Evolutionary conservation across 1,139 yeast species (phyloP).

Genomic region (Taphrina confusa): DNA sequence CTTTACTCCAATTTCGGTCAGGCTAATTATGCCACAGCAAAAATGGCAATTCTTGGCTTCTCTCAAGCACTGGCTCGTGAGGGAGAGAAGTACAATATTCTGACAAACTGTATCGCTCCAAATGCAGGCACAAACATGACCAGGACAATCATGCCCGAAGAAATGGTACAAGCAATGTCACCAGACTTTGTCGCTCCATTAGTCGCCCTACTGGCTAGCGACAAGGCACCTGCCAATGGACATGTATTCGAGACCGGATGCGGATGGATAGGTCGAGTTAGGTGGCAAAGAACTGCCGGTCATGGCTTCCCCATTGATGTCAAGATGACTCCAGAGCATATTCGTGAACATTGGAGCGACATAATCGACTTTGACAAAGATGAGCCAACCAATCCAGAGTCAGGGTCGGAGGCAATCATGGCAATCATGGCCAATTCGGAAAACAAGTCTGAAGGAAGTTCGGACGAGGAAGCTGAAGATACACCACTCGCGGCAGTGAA

Average conservation of each 20-base stretch:
- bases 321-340: slow-evolving; percentile 65
- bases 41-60: slow-evolving; percentile 82
- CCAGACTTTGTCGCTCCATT: slow-evolving; percentile 92
- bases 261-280: slow-evolving; percentile 92
- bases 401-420: slow-evolving; percentile 76
- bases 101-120: slow-evolving; percentile 86
- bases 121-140: slow-evolving; percentile 99
- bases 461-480: slow-evolving; percentile 57
- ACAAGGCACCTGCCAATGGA: slow-evolving; percentile 69
- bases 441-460: slow-evolving; percentile 51
- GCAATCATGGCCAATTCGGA: slow-evolving; percentile 70
- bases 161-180: slow-evolving; percentile 74
- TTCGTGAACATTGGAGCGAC: slow-evolving; percentile 66
- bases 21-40: slow-evolving; percentile 92
- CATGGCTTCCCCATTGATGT: slow-evolving; percentile 61
- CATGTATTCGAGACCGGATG: slow-evolving; percentile 75
- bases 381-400: slow-evolving; percentile 58
- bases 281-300: slow-evolving; percentile 94
- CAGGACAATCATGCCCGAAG: slow-evolving; percentile 77
- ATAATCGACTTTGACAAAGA: slow-evolving; percentile 66
- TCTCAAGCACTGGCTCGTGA: slow-evolving; percentile 85
- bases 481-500: slow-evolving; percentile 45
- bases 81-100: slow-evolving; percentile 76
- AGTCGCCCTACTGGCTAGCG: slow-evolving; percentile 73
- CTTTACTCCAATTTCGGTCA: slow-evolving; percentile 98